These are phyloP conservation scores for Arthroderma sp. DNA, from an alignment of 2,329 filamentous ascomycete genomes.

Conservation along the genomic window DNA sequence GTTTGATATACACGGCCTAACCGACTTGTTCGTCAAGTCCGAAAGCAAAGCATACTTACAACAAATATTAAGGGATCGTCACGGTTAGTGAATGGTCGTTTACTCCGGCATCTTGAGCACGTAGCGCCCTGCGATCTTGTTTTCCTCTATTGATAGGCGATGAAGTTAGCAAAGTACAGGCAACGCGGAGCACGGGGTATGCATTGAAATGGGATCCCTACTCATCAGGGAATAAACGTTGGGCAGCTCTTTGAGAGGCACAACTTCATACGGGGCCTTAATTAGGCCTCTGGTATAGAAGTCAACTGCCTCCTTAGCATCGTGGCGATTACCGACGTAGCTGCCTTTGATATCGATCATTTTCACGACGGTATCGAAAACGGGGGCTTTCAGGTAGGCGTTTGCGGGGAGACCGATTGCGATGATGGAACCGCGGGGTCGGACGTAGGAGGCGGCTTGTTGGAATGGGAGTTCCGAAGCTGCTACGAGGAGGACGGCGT, in stretches of 20 bases:
- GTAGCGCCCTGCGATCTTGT: conserved; percentile 31
- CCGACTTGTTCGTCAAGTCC: too few species aligned
- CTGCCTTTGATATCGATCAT: conserved; percentile 89
- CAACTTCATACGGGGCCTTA: conserved; percentile 73
- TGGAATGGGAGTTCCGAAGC: conserved; percentile 88
- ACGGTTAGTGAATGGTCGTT: not conserved
- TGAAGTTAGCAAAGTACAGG: conserved; percentile 11
- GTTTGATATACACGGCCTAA: too few species aligned
- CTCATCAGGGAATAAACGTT: conserved; percentile 66
- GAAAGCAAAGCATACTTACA: too few species aligned
- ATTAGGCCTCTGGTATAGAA: conserved; percentile 78
- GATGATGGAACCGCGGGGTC: conserved; percentile 67
- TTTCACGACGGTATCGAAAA: conserved; percentile 76
- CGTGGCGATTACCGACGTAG: conserved; percentile 86
- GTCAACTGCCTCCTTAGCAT: conserved; percentile 77
- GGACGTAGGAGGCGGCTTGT: conserved; percentile 79
- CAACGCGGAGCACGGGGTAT: not conserved
- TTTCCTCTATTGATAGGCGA: conserved; percentile 18
- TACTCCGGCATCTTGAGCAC: conserved; percentile 33
- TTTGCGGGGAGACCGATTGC: conserved; percentile 79
- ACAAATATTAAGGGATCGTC: too few species aligned
- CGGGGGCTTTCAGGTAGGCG: conserved; percentile 67
- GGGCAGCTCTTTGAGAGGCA: conserved; percentile 66
- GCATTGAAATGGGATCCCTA: conserved; percentile 13
- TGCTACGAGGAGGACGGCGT: conserved; percentile 76